Evolutionary conservation across 2,329 filamentous ascomycete species (phyloP).

Genomic region (Penicillium sp.): DNA sequence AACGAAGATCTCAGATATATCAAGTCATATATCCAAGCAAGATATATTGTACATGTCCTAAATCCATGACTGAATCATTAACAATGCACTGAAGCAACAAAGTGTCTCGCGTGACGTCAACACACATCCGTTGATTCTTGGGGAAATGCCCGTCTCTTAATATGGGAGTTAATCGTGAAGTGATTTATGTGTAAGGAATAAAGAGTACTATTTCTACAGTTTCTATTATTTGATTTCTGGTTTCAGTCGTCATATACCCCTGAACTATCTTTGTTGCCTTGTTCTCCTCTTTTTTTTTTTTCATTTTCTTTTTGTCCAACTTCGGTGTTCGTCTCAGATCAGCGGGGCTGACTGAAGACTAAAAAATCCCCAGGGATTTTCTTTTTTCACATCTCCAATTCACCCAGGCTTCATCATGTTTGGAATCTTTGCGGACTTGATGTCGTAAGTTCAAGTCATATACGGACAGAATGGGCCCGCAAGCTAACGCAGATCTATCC

Average conservation of each 20-base stretch:
- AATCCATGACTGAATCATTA: background rate
- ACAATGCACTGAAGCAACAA: background rate
- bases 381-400: conserved; percentile 2
- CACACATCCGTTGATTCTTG: background rate
- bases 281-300: background rate
- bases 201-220: background rate
- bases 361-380: conserved; percentile 6
- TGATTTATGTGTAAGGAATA: background rate
- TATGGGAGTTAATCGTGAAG: background rate
- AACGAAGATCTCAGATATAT: background rate
- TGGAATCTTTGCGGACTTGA: conserved; percentile 70
- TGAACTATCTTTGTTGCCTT: conserved; percentile 7
- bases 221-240: background rate
- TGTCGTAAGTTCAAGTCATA: conserved; percentile 62
- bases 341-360: conserved; percentile 8
- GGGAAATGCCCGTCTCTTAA: background rate
- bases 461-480: background rate
- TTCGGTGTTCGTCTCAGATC: conserved; percentile 5
- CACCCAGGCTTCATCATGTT: conserved; percentile 59
- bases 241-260: background rate
- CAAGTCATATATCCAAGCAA: background rate
- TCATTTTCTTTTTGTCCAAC: background rate
- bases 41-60: background rate
- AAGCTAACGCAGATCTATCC: conserved; percentile 13
- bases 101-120: conserved; percentile 2